Evolutionary conservation across 1,284 basidiomycete species (phyloP).

Genomic region (Ganoderma resinaceum): DNA sequence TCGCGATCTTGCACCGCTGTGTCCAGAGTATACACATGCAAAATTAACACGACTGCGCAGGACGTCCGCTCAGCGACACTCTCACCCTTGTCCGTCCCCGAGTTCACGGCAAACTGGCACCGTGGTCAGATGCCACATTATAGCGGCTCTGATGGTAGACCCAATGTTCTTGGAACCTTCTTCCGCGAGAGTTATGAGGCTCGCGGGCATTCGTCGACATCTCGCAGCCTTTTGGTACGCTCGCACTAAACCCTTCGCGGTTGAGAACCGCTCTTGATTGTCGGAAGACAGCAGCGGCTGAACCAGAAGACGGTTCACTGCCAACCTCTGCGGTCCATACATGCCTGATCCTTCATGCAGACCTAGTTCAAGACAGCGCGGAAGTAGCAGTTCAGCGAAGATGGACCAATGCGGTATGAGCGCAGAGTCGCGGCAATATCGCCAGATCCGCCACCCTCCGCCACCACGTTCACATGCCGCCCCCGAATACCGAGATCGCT

Average conservation of each 20-base stretch:
- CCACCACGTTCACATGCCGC: background rate
- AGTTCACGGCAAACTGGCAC: background rate
- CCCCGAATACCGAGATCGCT: conserved; percentile 1
- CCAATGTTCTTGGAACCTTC: conserved; percentile 11
- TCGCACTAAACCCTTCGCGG: background rate
- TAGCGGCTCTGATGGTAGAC: conserved; percentile 1
- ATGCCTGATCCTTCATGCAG: background rate
- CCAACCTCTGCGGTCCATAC: background rate
- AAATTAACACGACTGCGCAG: background rate
- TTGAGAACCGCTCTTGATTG: too few relatives aligned
- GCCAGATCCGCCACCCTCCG: background rate
- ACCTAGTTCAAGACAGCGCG: background rate
- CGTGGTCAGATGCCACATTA: conserved; percentile 1
- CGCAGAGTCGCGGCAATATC: background rate
- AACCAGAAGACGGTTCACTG: background rate
- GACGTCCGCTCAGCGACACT: background rate
- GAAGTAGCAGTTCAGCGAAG: background rate
- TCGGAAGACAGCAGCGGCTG: conserved; percentile 1
- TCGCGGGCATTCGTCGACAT: background rate
- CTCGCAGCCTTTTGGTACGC: background rate
- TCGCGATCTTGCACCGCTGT: background rate
- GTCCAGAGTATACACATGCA: background rate
- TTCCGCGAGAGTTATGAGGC: conserved; percentile 22
- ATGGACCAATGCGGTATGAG: conserved; percentile 7
- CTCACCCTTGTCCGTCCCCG: background rate